Percentiles rank a stretch among this genome's conserved stretches.
phyloP scores from a whole-genome alignment of 176 grass and related monocot genomes.

The Miscanthus lutarioriparius region DNA sequence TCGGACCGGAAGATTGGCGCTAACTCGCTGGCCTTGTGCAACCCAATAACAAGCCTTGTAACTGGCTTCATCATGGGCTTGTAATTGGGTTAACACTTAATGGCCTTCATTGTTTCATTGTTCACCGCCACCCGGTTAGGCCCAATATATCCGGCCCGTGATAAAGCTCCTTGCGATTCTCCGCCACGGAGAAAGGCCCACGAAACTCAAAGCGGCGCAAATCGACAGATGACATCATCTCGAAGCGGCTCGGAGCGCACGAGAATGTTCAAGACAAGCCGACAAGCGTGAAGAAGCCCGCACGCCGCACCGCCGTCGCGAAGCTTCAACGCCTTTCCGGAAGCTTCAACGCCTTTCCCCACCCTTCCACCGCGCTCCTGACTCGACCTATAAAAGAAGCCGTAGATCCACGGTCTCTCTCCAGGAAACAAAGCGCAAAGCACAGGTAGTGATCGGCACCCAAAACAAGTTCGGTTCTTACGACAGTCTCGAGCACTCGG shows the following conservation, averaged over 20 bases:
- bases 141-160: neutral
- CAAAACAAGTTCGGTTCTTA: neutral
- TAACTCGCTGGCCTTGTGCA: too few species aligned
- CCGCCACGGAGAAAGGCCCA: neutral
- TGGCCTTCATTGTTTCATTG: neutral
- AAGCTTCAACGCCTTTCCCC: slow-evolving; percentile 41
- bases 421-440: slow-evolving; percentile 6
- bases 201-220: neutral
- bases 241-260: neutral
- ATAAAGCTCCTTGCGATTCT: neutral
- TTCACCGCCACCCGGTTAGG: neutral
- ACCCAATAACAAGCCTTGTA: neutral
- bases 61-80: neutral
- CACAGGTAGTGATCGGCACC: neutral
- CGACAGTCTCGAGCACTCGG: neutral
- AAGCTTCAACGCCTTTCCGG: slow-evolving; percentile 9
- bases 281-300: slow-evolving; percentile 24
- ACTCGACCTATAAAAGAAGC: slow-evolving; percentile 27
- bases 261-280: slow-evolving; percentile 46
- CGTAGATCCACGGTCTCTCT: neutral
- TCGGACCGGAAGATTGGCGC: too few species aligned
- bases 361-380: neutral
- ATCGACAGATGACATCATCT: neutral
- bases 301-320: neutral
- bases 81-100: too few species aligned